phyloP scores from a whole-genome alignment of 768 basidiomycete genomes.

The Antrodiella citrinella region DNA sequence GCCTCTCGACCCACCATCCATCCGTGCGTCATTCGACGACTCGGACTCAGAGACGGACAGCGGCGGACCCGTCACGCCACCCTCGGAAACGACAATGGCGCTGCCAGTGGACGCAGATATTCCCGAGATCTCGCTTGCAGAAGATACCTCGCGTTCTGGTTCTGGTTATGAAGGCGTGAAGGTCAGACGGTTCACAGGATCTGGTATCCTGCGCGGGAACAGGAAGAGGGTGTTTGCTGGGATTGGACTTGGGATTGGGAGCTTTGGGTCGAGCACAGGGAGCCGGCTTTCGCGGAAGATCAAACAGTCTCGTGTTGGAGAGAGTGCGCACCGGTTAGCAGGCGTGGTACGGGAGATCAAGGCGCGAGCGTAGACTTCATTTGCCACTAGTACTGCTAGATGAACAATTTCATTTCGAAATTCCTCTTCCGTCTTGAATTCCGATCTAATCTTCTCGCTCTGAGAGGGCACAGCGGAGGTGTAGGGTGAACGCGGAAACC shows the following conservation, averaged over 20 bases:
- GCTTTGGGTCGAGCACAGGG: background rate
- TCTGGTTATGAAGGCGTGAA: too few relatives aligned
- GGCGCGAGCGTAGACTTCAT: conserved; percentile 1
- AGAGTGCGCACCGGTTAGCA: conserved; percentile 6
- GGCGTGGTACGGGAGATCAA: conserved; percentile 9
- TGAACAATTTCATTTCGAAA: too few relatives aligned
- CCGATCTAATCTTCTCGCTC: too few relatives aligned
- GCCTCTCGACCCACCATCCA: background rate
- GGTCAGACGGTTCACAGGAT: background rate
- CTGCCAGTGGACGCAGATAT: background rate
- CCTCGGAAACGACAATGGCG: background rate
- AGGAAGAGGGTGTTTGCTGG: background rate
- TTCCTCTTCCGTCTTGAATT: too few relatives aligned
- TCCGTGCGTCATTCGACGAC: background rate
- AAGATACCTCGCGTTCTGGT: too few relatives aligned
- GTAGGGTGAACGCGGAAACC: too few relatives aligned
- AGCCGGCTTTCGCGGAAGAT: background rate
- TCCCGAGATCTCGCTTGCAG: too few relatives aligned
- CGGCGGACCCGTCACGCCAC: background rate
- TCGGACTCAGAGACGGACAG: background rate
- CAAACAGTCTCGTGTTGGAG: background rate
- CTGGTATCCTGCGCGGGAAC: background rate
- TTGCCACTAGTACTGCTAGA: too few relatives aligned
- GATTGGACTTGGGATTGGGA: background rate
- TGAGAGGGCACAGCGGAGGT: too few relatives aligned